Base-by-base conservation (phyloP, 805 yeast species). In the Schizosaccharomyces osmophilus region DNA sequence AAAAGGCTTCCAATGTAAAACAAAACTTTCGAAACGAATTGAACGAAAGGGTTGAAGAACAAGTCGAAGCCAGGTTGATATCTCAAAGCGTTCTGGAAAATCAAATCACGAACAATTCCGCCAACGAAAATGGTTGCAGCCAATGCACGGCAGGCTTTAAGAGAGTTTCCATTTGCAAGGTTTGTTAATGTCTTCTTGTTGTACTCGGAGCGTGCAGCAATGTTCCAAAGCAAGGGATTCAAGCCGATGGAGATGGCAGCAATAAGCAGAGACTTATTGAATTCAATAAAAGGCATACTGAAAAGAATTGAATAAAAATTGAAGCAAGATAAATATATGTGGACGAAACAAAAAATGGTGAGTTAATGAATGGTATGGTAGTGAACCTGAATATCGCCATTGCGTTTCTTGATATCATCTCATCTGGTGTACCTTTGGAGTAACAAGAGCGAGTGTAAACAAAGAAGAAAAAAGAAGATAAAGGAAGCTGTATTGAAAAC, bases 171-270 rank as follows among this genome's bases (percentile, higher is more conserved):
- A 39, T 85, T 83, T 1, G 84, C 78, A 24, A 85, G 64, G 67
- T 84, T 87, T 24, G 97, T 86, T 62, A 90, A 73, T 61, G 84
- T 67, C 66, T 85, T 84, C 17, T 86, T 81, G 63, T 80, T 80
- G 76, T 87, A 87, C 70, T 93, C 97, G 66, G 63, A 19, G 67
- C 97, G 79, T 5, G 98, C 98, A 26, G 80, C 94, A 63, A 84
- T 78, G 71, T 93, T 93, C 98, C 98, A 93, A 70, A 89, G 90
- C 41, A 85, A 79, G 19, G 98, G 98, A 71, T 93, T 93, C 79
- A 93, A 89, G 17, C 83, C 82, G 66, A 93, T 85, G 39, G 85
- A 79, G 8, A 76, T 78, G 36, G 86, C 69, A 4, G 90, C 29
- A 32, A 42, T 42, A 17, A 29, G 31, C 19, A 59, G 13, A 32